These are phyloP conservation scores for Schizopora paradoxa DNA, from an alignment of 1,284 basidiomycete species.

Conservation along the genomic window DNA sequence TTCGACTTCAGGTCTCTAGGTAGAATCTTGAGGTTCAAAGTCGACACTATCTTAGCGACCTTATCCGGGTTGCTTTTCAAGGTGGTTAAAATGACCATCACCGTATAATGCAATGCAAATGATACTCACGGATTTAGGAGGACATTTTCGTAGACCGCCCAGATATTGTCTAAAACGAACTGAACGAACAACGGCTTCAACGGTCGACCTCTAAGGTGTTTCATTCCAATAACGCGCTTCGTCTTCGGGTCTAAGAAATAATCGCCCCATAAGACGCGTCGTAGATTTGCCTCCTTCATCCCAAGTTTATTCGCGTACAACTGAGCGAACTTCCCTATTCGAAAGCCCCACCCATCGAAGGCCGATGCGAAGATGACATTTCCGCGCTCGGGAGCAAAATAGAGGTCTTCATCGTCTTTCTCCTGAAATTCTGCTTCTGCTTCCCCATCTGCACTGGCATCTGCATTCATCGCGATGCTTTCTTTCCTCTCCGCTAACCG, in stretches of 20 bases:
- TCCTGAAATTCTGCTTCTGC: constrained; percentile 72
- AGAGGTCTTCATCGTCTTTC: constrained; percentile 95
- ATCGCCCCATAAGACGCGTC: constrained; percentile 94
- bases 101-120: constrained; percentile 2
- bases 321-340: constrained; percentile 90
- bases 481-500: constrained; percentile 73
- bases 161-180: constrained; percentile 96
- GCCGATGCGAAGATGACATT: constrained; percentile 98
- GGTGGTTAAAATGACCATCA: constrained; percentile 8
- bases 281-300: constrained; percentile 84
- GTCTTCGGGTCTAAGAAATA: constrained; percentile 97
- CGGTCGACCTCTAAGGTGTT: constrained; percentile 79
- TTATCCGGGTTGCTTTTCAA: constrained; percentile 76
- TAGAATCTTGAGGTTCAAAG: constrained; percentile 80
- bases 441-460: constrained; percentile 47
- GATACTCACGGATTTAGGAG: constrained; percentile 76
- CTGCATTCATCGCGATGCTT: constrained; percentile 58
- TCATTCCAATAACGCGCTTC: constrained; percentile 88
- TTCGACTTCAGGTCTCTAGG: constrained; percentile 91
- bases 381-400: constrained; percentile 93
- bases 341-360: constrained; percentile 97
- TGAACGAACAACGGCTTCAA: constrained; percentile 98
- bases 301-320: constrained; percentile 90
- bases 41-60: constrained; percentile 82
- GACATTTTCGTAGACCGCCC: constrained; percentile 93